Percentiles rank a stretch among this genome's conserved stretches.
phyloP scores from a whole-genome alignment of 1,139 yeast genomes.

The Yamadazyma aaseri region DNA sequence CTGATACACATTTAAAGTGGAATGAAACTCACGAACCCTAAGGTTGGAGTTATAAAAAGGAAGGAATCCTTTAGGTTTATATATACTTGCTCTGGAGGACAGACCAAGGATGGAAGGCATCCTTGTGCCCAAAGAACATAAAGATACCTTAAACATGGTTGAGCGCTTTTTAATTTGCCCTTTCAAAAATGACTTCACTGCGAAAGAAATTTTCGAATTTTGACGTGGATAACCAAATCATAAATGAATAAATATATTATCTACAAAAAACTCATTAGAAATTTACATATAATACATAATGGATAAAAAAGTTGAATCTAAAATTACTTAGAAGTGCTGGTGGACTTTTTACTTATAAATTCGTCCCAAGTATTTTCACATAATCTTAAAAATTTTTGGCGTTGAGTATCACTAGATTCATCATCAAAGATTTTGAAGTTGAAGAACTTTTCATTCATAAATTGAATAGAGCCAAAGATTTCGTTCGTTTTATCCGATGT shows the following conservation, averaged over 20 bases:
- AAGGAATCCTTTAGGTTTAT: no score
- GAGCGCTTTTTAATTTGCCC: background rate
- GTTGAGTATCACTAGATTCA: constrained; percentile 18
- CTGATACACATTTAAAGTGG: background rate
- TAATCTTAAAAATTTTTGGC: constrained; percentile 48
- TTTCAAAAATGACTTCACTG: no score
- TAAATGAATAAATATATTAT: no score
- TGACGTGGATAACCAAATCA: background rate
- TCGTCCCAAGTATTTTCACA: constrained; percentile 60
- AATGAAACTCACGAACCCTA: no score
- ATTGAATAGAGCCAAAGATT: constrained; percentile 41
- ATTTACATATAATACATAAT: background rate
- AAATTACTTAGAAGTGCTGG: background rate
- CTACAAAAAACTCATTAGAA: no score
- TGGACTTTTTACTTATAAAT: constrained; percentile 17
- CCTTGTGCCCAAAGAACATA: background rate
- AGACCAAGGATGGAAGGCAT: background rate
- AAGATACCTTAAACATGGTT: constrained; percentile 1
- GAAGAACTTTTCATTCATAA: constrained; percentile 44
- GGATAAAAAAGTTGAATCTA: background rate
- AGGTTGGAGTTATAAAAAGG: no score
- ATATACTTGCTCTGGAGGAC: no score
- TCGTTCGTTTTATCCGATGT: constrained; percentile 16
- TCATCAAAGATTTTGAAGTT: constrained; percentile 37
- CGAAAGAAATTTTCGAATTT: no score